Base-by-base conservation (phyloP, 2,329 filamentous ascomycete species). In the Trichophyton schoenleinii region DNA sequence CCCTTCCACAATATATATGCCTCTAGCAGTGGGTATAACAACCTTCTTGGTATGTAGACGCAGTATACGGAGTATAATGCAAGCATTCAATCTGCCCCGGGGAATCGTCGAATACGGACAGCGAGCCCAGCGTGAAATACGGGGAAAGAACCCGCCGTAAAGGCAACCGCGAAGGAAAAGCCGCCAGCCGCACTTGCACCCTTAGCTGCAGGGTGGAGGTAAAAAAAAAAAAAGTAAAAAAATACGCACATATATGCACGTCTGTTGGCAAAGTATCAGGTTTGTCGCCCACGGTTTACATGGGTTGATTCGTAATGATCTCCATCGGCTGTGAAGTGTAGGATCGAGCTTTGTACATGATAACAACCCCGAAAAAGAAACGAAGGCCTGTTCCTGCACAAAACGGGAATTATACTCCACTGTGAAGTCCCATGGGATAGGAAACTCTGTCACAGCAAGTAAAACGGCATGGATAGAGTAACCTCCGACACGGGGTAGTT, bases 341-440 rank as follows among this genome's bases (percentile, higher is more conserved):
- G 52, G 18, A 20, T 36, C 25, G 52, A 55, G 52, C 52, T 55
- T 55, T 13, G 6, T 55, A 36, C 52, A 36, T 55, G 4, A 36
- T 36, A 42, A 36, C 55, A 58, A 58, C 55, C 55, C 55, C 11
- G 42, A 59, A 59, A 59, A 59, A 59, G 58, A 36, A 59, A 59
- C n/a, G 42, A 49, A 18, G 18, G 58, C n/a, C 55, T 44, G 58
- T 59, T 59, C 58, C 58, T 59, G 58, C 58, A 59, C 58, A 55
- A 9, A 55, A 55, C 52, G 28, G 52, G 52, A 55, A 18, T 36
- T 55, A 55, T 55, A 15, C 52, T 55, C 52, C 52, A 55, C 52
- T 28, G 28, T 9, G 1, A 36, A 13, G 20, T 36, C 52, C 52
- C 52, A 25, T 55, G 52, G 52, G 52, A 55, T 36, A 55, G 52